A percentile compares a stretch with the other conserved stretches of the same genome.
These are phyloP conservation scores for Herpomyces periplanetae DNA, from an alignment of 2,329 filamentous ascomycete genomes.

Conservation along the genomic window DNA sequence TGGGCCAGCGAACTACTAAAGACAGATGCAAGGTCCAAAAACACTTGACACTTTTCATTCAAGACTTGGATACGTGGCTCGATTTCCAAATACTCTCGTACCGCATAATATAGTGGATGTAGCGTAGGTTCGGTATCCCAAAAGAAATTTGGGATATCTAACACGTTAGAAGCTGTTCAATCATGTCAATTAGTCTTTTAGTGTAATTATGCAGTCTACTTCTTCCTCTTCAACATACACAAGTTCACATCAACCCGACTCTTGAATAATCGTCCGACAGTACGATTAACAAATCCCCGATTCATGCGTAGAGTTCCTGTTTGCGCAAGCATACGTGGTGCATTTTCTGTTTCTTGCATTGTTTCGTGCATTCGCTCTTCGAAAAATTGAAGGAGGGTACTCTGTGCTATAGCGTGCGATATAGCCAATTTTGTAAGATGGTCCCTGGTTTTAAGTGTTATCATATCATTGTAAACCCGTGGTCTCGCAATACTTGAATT, in stretches of 20 bases:
- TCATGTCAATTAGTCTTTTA: conserved; percentile 4
- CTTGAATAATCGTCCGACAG: conserved; percentile 62
- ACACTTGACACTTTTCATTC: conserved; percentile 82
- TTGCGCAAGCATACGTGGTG: conserved; percentile 52
- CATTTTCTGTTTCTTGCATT: conserved; percentile 65
- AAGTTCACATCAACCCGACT: conserved; percentile 87
- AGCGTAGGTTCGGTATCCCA: conserved; percentile 90
- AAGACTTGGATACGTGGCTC: conserved; percentile 79
- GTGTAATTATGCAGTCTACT: conserved; percentile 2
- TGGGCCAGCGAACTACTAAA: conserved; percentile 67
- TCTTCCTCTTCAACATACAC: conserved; percentile 18
- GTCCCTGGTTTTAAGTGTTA: conserved; percentile 64
- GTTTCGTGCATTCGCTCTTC: conserved; percentile 83
- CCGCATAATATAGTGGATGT: conserved; percentile 65
- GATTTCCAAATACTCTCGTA: conserved; percentile 90
- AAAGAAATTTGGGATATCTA: conserved; percentile 87
- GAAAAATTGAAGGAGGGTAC: conserved; percentile 78
- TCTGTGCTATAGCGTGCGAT: conserved; percentile 84
- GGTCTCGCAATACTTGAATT: conserved; percentile 48
- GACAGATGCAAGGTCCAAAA: conserved; percentile 80
- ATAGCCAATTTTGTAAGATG: conserved; percentile 98
- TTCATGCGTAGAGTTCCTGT: conserved; percentile 74
- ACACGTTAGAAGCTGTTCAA: conserved; percentile 66
- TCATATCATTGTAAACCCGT: conserved; percentile 95
- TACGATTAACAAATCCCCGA: conserved; percentile 57